Percentiles rank a stretch among this genome's conserved stretches.
These are phyloP conservation scores for Vanrija sp. DNA, from an alignment of 1,284 basidiomycete genomes.

Conservation along the genomic window DNA sequence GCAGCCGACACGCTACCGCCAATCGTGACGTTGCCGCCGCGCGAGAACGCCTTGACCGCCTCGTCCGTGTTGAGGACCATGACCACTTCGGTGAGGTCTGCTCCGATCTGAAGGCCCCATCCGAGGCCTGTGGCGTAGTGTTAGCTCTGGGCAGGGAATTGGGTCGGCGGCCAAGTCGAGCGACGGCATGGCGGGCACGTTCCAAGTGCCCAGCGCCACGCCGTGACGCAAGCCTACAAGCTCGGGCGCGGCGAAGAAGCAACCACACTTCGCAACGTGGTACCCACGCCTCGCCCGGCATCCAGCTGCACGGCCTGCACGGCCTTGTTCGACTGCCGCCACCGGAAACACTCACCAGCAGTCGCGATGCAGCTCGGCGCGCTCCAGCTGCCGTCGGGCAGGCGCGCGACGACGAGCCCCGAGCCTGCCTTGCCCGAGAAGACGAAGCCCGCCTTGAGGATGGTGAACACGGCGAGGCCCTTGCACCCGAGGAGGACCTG, in stretches of 20 bases:
- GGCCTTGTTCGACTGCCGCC: too few species aligned
- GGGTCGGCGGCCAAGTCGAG: too few species aligned
- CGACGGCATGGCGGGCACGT: too few species aligned
- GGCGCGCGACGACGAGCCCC: constrained; percentile 87
- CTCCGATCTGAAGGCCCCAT: constrained; percentile 93
- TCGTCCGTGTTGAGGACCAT: constrained; percentile 96
- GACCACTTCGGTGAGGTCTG: constrained; percentile 59
- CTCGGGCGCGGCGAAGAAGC: too few species aligned
- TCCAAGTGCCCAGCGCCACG: too few species aligned
- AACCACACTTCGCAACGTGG: too few species aligned
- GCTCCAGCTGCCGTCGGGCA: constrained; percentile 95
- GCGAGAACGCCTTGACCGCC: constrained; percentile 88
- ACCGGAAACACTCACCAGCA: constrained; percentile 55
- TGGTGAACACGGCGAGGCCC: constrained; percentile 93
- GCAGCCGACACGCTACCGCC: constrained; percentile 76
- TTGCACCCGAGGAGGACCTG: constrained; percentile 82
- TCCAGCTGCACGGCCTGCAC: too few species aligned
- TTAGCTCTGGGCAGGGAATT: too few species aligned
- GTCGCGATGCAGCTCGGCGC: constrained; percentile 98
- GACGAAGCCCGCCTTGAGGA: constrained; percentile 85
- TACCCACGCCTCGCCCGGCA: too few species aligned
- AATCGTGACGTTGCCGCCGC: constrained; percentile 93
- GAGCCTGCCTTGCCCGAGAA: constrained; percentile 95
- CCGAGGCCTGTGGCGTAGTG: constrained; percentile 57
- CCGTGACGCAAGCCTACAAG: too few species aligned